Base-by-base conservation (phyloP, 2,329 filamentous ascomycete genomes). In the Paraconiothyrium sp. region DNA sequence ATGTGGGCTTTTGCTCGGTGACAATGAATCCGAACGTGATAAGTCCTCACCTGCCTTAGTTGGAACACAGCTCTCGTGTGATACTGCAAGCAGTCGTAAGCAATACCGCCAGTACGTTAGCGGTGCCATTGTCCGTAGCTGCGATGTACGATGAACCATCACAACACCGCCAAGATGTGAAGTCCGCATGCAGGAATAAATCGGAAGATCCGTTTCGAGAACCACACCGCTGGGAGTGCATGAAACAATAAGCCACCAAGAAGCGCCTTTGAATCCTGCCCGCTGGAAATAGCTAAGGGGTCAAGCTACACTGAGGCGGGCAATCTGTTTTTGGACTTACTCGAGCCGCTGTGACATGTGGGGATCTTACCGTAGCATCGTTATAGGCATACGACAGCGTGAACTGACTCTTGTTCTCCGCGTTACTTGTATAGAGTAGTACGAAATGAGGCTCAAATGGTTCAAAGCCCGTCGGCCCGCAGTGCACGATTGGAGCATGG, bases 201-300 rank as follows among this genome's bases (percentile, higher is more conserved):
- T 32, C 30, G 2, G 24, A 32, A 32, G 10, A 32, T 48, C 24
- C 24, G 46, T 46, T 22, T 11, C 43, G 20, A 46, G 43, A 49
- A 20, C 13, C 13, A 49, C 24, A 6, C 49, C 34, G 22, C 34
- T 52, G 20, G 3, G 24, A 27, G 6, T 27, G 20, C n/a, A 52
- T 52, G 49, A 52, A 41, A 39, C 49, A 20, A 52, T 41, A 52
- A 54, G 37, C 51, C 51, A 32, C 24, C 22, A 54, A 3, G 27
- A 14, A 24, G 1, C 27, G 27, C 20, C 1, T 6, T 30, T 30
- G 27, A 30, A 30, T 30, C 27, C 27, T 30, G 8, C 20, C 13
- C 10, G 39, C 37, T 54, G 14, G 14, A 54, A 30, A 3, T 32
- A 32, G 37, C 27, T 13, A 54, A 54, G 24, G 4, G 13, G 37